Evolutionary conservation across 2,329 filamentous ascomycete genomes (phyloP), one percentile per base, ranked within the genome.

Genomic region (Aspergillus fumigatus): DNA sequence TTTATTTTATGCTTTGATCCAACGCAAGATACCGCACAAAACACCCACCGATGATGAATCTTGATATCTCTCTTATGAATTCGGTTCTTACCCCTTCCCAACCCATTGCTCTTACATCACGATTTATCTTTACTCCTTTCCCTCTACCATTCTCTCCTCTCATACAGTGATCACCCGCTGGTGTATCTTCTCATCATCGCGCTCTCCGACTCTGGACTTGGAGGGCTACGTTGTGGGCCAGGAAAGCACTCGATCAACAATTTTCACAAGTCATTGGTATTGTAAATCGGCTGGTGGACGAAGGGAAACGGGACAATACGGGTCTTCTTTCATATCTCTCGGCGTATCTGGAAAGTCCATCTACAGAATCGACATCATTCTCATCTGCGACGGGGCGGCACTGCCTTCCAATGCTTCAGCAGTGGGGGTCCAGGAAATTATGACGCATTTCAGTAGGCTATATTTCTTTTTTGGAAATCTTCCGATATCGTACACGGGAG

Each of bases 1-100:
- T 66, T 60, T 70, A 64, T 62, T 68, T 69, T 63, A 69, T 70
- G 68, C 63, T 61, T 63, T 65, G 58, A 56, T 56, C 56, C 55
- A 63, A 66, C 64, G 68, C 65, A 67, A 72, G 70, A 72, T 72
- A 71, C 70, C 69, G 70, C 67, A 67, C 65, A 67, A 67, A 66
- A 68, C 65, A 65, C 65, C 64, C 60, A 65, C 63, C 67, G 66
- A 69, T 71, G 65, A 71, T 66, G 68, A 71, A 69, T 61, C 59
- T 63, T 64, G 59, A 58, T 59, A 63, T 60, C 52, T 62, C 52
- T 62, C 53, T 55, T 55, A 61, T 57, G 52, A 56, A 48, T 52
- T 49, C 54, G 21, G 25, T 52, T 51, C 54, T 53, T 53, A 29
- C 50, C 41, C 41, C 56, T 48, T 60, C 43, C 21, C 26, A 21